Conservation (phyloP, 148 eudicot genomes). For the Spergularia marina region DNA sequence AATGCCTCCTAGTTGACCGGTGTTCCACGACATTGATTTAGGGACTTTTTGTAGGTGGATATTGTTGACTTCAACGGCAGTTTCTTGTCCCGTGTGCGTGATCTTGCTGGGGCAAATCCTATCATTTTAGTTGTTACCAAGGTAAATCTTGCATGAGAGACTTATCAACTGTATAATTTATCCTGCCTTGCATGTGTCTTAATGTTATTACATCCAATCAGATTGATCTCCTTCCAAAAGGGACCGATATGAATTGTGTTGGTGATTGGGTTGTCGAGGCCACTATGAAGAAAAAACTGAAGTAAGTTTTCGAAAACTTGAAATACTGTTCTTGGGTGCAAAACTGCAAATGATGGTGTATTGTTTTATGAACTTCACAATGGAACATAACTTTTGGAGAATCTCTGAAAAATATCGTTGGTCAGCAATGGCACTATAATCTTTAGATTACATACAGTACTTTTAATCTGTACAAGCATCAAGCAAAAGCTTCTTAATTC, state of each 20-base stretch:
- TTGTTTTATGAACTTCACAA: too few relatives aligned
- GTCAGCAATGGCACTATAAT: too few relatives aligned
- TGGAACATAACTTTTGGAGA: too few relatives aligned
- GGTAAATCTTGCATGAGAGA: conserved; percentile 38
- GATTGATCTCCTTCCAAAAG: conserved; percentile 99
- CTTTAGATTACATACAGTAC: too few relatives aligned
- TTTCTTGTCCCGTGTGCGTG: conserved; percentile 89
- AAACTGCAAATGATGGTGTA: not conserved
- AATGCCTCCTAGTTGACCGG: not conserved
- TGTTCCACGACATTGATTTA: conserved; percentile 10
- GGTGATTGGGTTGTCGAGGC: conserved; percentile 98
- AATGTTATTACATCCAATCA: conserved; percentile 28
- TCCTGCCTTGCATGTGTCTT: conserved; percentile 14
- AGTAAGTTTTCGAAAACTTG: conserved; percentile 47
- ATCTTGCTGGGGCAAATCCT: conserved; percentile 94
- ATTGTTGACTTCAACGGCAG: conserved; percentile 96
- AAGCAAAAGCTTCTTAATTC: too few relatives aligned
- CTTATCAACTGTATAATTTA: not conserved
- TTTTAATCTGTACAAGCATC: too few relatives aligned
- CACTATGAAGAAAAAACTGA: conserved; percentile 77
- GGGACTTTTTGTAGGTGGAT: conserved; percentile 60
- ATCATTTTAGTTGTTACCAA: conserved; percentile 89
- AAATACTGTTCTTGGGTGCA: not conserved
- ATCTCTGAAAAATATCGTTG: too few relatives aligned
- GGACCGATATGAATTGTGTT: conserved; percentile 79